Evolutionary conservation across 495 filamentous ascomycete species (phyloP), one percentile per base, ranked within the genome.

Genomic region (Penicilliopsis zonata): DNA sequence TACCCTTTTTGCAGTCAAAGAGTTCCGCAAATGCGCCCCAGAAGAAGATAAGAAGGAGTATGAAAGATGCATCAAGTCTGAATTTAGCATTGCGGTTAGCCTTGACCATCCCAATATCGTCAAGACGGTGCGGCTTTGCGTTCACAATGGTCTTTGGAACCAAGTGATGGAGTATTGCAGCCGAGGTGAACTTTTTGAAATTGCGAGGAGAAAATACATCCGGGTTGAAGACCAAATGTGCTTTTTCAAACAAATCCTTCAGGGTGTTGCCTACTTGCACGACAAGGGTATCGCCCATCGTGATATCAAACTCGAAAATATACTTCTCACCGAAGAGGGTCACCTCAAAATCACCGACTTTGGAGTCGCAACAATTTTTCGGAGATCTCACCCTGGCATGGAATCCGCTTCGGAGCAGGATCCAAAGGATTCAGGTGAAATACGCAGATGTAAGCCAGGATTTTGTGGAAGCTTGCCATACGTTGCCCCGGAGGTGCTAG

Each of bases 131-230:
- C 70, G 74, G 6, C 55, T 88, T 10, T 84, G 82, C 53, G 73
- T 63, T 18, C 63, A 79, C 41, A 62, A 63, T 18, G 61, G 58
- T 13, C 67, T 72, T 19, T 86, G 78, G 77, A 80, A 79, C 47
- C 78, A 86, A 47, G 82, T 86, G 33, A 88, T 88, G 82, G 82
- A 88, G 48, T 86, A 76, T 40, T 88, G 82, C 57, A 56, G 64
- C 5, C 66, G 76, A 30, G 82, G 82, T 13, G 82, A 88, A 45
- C 60, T 88, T 7, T 81, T 72, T 47, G 60, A 59, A 30, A 48
- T 85, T n/a, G 73, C 85, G 16, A 63, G 69, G 33, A 70, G 72
- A 38, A 62, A 67, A 28, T 76, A 77, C 42, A 69, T 86, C 30
- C 63, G 52, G 19, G 52, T 56, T 2, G 63, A 70, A 2, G 74